Evolutionary conservation across 148 eudicot genomes (phyloP).

Genomic region (Heliosperma pusillum): DNA sequence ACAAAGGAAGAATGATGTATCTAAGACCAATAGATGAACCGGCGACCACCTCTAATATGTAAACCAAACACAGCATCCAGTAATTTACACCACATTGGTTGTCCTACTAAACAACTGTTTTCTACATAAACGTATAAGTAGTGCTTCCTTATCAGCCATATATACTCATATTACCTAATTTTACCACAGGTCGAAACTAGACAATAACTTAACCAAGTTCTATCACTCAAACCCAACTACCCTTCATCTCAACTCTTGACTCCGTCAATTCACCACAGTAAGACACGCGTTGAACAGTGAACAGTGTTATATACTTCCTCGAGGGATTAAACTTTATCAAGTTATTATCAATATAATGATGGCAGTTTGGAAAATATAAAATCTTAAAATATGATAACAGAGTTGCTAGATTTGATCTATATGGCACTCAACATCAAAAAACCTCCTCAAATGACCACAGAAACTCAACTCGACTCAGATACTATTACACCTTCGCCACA

Average conservation of each 20-base stretch:
- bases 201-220: background rate
- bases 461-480: too few species aligned
- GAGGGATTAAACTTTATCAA: too few species aligned
- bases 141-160: too few species aligned
- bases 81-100: too few species aligned
- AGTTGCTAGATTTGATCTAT: background rate
- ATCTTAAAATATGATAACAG: too few species aligned
- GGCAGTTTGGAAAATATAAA: too few species aligned
- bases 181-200: too few species aligned
- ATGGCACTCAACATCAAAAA: background rate
- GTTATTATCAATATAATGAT: too few species aligned
- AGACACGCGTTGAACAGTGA: background rate
- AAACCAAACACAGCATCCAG: background rate
- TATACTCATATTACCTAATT: too few species aligned
- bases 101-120: background rate
- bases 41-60: background rate
- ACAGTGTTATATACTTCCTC: background rate
- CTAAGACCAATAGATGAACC: background rate
- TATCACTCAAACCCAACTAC: background rate
- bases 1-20: background rate
- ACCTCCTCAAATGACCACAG: background rate
- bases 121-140: too few species aligned
- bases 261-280: background rate
- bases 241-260: background rate
- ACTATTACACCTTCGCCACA: too few species aligned